These are phyloP conservation scores for Skeletonema marinoi DNA, from an alignment of 108 stramenopile species.

Conservation along the genomic window DNA sequence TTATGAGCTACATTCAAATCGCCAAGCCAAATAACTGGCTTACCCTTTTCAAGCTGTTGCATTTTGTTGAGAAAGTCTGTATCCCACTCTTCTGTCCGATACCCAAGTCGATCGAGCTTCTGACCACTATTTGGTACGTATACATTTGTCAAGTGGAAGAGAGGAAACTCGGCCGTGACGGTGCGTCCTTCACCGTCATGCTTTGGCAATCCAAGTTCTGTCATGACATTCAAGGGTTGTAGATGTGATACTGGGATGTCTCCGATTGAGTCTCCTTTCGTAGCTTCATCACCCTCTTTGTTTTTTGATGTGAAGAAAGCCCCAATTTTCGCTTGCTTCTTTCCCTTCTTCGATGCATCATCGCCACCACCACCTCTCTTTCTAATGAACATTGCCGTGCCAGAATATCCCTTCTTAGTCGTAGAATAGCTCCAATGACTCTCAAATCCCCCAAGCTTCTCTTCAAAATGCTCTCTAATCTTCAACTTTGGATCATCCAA, in stretches of 20 bases:
- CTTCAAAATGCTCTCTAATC: conserved; percentile 57
- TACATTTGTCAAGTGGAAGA: conserved; percentile 85
- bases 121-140: conserved; percentile 99
- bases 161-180: conserved; percentile 88
- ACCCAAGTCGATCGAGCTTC: conserved; percentile 90
- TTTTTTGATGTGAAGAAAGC: conserved; percentile 65
- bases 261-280: conserved; percentile 3
- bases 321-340: conserved; percentile 78
- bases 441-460: conserved; percentile 80
- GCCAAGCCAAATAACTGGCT: conserved; percentile 90
- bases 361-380: conserved; percentile 4
- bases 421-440: conserved; percentile 86
- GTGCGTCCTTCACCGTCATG: conserved; percentile 94
- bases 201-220: conserved; percentile 59
- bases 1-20: conserved; percentile 94
- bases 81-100: conserved; percentile 96
- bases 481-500: conserved; percentile 80
- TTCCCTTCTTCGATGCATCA: conserved; percentile 33
- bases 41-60: conserved; percentile 62
- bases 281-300: conserved; percentile 7
- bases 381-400: conserved; percentile 91
- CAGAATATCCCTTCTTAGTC: conserved; percentile 97
- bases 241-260: conserved; percentile 46
- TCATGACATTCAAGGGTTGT: conserved; percentile 53
- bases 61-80: conserved; percentile 77